Evolutionary conservation across 2,329 filamentous ascomycete species (phyloP), one percentile per base, ranked within the genome.

Genomic region (Akanthomyces lecanii): DNA sequence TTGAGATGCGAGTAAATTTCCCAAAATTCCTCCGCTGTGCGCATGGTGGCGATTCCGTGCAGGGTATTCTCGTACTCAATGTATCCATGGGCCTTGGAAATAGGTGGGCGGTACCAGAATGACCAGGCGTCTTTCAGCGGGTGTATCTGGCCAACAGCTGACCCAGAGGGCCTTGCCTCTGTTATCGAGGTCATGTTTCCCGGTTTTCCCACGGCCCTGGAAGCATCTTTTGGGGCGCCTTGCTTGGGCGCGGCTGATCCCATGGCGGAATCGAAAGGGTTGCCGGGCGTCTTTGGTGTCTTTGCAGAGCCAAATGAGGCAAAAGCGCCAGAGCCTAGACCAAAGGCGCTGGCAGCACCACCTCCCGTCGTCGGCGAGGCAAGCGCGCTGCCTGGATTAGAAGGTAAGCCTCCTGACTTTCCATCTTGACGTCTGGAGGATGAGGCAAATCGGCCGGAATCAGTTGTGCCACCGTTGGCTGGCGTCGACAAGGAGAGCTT

Each of bases 51-150:
- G 72, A 98, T 87, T 45, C 92, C 86, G 71, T 95, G 90, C 65
- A 96, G 88, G 7, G 94, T 98, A 78, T 98, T 97, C 76, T 99
- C 95, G 76, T 99, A 99, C 76, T 98, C 94, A 70, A 89, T 85
- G 71, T 82, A 88, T 47, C 86, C 86, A 72, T 95, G 94, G 67
- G 94, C 95, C 79, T 99, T 99, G 68, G 92, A 93, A 70, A 96
- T 97, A 56, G 95, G 95, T 45, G 95, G 95, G 64, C 95, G 87
- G 78, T 96, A 99, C 92, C 95, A 98, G 75, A 98, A 92, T 40
- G 96, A 89, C 95, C 95, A 99, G 66, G 88, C 89, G 75, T 92
- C 88, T 77, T 90, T 92, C 70, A 98, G 82, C 65, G 85, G 82
- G 67, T 78, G 77, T 65, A 73, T 70, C 69, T 81, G 78, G 63